These are phyloP conservation scores for Aegilops sharonensis DNA, from an alignment of 176 grass and related monocot genomes.

Conservation along the genomic window DNA sequence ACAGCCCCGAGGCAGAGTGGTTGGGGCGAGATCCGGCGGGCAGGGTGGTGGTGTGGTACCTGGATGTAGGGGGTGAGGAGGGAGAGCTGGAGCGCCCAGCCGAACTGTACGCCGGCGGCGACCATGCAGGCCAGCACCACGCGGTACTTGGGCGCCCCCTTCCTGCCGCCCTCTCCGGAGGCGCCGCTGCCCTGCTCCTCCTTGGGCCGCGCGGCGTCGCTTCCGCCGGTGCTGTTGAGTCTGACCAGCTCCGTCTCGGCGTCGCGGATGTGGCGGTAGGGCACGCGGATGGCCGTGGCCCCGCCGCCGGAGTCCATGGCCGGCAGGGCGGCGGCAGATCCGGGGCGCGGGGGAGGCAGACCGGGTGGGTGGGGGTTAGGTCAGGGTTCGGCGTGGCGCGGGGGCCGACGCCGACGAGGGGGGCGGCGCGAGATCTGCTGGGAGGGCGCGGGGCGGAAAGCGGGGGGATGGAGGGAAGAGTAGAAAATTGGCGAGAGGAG, in stretches of 20 bases:
- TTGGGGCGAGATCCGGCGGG: not conserved
- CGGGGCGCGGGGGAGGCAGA: not conserved
- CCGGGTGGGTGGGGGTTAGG: not conserved
- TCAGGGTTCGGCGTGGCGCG: not conserved
- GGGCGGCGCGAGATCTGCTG: constrained; percentile 21
- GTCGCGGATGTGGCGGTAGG: constrained; percentile 69
- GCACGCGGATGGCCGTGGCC: constrained; percentile 53
- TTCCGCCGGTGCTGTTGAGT: constrained; percentile 11
- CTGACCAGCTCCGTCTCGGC: constrained; percentile 78
- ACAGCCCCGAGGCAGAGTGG: too few relatives aligned
- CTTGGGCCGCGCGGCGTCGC: not conserved
- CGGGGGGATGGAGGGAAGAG: not conserved
- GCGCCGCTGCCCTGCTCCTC: too few relatives aligned
- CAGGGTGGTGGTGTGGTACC: constrained; percentile 6
- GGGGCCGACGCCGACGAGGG: not conserved
- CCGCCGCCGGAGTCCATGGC: constrained; percentile 57
- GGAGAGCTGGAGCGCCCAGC: constrained; percentile 96
- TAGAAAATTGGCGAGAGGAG: not conserved
- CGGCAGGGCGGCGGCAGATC: constrained; percentile 31
- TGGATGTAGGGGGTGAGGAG: constrained; percentile 97
- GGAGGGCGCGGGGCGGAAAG: not conserved
- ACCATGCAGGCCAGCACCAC: constrained; percentile 86
- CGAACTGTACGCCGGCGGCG: constrained; percentile 96
- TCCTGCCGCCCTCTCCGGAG: too few relatives aligned
- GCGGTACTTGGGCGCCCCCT: constrained; percentile 34